These are phyloP conservation scores for Cryphonectria parasitica DNA, from an alignment of 2,329 filamentous ascomycete genomes.

Conservation along the genomic window DNA sequence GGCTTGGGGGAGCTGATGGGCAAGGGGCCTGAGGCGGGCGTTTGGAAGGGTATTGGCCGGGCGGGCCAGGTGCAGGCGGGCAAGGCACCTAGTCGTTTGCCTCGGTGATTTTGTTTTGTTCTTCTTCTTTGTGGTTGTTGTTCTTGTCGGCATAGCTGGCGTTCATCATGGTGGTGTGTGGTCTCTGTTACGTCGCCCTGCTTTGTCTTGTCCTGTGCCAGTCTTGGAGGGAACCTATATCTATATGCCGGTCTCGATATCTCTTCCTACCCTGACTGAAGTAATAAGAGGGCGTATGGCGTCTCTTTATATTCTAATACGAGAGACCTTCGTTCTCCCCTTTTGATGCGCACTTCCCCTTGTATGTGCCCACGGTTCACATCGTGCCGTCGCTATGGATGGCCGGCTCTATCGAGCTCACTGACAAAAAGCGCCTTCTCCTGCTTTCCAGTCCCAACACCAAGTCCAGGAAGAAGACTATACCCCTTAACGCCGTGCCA, in stretches of 20 bases:
- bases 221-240: no score
- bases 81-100: slow-evolving; percentile 15
- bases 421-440: slow-evolving; percentile 14
- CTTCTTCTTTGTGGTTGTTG: background rate
- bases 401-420: background rate
- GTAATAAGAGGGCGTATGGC: background rate
- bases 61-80: slow-evolving; percentile 17
- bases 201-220: background rate
- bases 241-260: background rate
- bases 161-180: background rate
- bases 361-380: background rate
- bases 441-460: slow-evolving; percentile 19
- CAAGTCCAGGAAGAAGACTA: slow-evolving; percentile 17
- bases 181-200: background rate
- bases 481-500: slow-evolving; percentile 27
- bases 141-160: background rate
- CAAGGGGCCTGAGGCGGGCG: slow-evolving; percentile 52
- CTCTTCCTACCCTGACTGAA: background rate
- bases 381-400: background rate
- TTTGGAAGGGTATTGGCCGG: slow-evolving; percentile 31
- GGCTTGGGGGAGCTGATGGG: slow-evolving; percentile 73
- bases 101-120: background rate
- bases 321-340: background rate
- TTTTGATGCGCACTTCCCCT: background rate
- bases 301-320: background rate